A percentile compares a stretch with the other conserved stretches of the same genome.
Evolutionary conservation across 2,329 filamentous ascomycete species (phyloP).

Genomic region (Neopestalotiopsis sp.): DNA sequence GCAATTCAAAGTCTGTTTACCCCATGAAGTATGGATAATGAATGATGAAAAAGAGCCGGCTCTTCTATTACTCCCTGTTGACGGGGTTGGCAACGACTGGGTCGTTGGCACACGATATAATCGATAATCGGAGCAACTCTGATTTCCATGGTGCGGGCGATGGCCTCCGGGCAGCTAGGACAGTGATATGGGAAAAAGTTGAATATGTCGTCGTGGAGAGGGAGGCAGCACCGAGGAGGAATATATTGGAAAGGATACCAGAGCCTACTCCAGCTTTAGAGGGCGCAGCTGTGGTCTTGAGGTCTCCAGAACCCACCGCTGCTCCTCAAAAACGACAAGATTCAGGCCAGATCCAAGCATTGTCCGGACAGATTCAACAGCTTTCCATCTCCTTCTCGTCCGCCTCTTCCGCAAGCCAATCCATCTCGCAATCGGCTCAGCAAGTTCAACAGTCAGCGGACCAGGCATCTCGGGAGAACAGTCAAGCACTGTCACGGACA

Average conservation of each 20-base stretch:
- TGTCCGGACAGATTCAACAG: slow-evolving; percentile 34
- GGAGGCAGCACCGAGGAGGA: slow-evolving; percentile 18
- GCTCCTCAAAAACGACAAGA: slow-evolving; percentile 32
- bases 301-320: slow-evolving; percentile 30
- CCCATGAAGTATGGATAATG: slow-evolving; percentile 32
- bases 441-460: slow-evolving; percentile 35
- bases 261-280: slow-evolving; percentile 23
- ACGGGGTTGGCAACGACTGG: slow-evolving; percentile 35
- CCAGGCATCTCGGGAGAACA: slow-evolving; percentile 33
- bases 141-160: slow-evolving; percentile 6
- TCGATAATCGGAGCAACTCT: slow-evolving; percentile 16
- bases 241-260: slow-evolving; percentile 24
- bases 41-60: slow-evolving; percentile 37
- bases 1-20: slow-evolving; percentile 21
- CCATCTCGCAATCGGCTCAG: slow-evolving; percentile 34
- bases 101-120: slow-evolving; percentile 27
- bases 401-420: slow-evolving; percentile 35
- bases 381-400: slow-evolving; percentile 36
- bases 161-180: slow-evolving; percentile 16
- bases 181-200: slow-evolving; percentile 25
- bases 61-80: slow-evolving; percentile 33
- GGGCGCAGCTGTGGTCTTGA: slow-evolving; percentile 26
- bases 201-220: slow-evolving; percentile 24
- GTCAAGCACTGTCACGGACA: slow-evolving; percentile 33
- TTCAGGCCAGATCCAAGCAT: slow-evolving; percentile 33